Evolutionary conservation across 129 eudicot species (phyloP).

Genomic region (Apium graveolens): DNA sequence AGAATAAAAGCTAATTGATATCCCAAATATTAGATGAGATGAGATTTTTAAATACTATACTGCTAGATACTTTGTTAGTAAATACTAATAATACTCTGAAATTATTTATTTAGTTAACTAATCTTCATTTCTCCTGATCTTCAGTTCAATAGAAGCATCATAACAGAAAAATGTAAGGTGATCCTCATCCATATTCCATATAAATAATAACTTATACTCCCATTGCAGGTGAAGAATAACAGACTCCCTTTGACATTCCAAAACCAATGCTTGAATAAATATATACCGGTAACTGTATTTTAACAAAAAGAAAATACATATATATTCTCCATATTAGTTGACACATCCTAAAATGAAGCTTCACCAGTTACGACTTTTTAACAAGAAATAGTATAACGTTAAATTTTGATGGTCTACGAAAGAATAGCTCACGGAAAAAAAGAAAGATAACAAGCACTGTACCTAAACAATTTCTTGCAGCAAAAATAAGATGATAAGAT

Average conservation of each 20-base stretch:
- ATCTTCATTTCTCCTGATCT: not conserved
- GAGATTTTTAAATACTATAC: not conserved
- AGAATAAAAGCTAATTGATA: not conserved
- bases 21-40: not conserved
- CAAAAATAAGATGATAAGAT: not conserved
- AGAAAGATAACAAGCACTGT: not conserved
- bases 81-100: not conserved
- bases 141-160: not conserved
- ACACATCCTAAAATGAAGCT: not conserved
- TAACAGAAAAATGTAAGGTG: not conserved
- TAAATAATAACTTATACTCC: not conserved
- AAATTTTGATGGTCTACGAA: not conserved
- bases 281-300: not conserved
- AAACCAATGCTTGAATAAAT: not conserved
- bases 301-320: not conserved
- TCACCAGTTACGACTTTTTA: not conserved
- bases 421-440: not conserved
- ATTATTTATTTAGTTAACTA: not conserved
- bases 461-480: not conserved
- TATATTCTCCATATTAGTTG: not conserved
- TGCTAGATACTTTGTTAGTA: not conserved
- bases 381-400: not conserved
- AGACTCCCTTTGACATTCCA: not conserved
- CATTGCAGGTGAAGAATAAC: not conserved
- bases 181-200: not conserved